Percentiles rank a stretch among this genome's conserved stretches.
These are phyloP conservation scores for Geranium brycei DNA, from an alignment of 345 rosid species.

Conservation along the genomic window DNA sequence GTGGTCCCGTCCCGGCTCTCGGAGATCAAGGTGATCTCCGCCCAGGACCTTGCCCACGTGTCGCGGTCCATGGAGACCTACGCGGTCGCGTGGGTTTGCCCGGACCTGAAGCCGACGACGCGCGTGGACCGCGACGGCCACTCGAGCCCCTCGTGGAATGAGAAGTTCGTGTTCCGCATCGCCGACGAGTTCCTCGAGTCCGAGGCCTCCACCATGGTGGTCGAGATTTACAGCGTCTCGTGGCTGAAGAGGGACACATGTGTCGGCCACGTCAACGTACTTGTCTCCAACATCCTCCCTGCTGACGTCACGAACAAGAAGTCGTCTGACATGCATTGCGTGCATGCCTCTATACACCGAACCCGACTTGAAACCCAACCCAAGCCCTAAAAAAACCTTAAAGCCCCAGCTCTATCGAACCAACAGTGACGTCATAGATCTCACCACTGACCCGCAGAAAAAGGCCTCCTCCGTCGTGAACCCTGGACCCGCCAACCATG, in stretches of 20 bases:
- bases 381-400: background rate
- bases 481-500: constrained; percentile 6
- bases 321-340: constrained; percentile 15
- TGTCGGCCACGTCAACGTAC: constrained; percentile 49
- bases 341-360: constrained; percentile 68
- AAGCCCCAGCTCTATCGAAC: constrained; percentile 35
- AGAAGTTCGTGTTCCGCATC: constrained; percentile 67
- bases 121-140: constrained; percentile 55
- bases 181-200: constrained; percentile 46
- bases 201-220: constrained; percentile 44
- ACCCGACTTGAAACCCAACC: constrained; percentile 7
- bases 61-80: constrained; percentile 78
- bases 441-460: constrained; percentile 2
- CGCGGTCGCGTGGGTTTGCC: constrained; percentile 64
- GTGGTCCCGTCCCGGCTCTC: constrained; percentile 20
- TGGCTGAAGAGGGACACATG: constrained; percentile 73
- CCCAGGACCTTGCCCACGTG: constrained; percentile 59
- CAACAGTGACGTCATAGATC: constrained; percentile 43
- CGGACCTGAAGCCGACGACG: constrained; percentile 53
- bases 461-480: constrained; percentile 10
- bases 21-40: constrained; percentile 63
- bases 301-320: constrained; percentile 13
- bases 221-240: constrained; percentile 76
- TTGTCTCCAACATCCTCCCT: constrained; percentile 21
- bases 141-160: constrained; percentile 74